phyloP scores from a whole-genome alignment of 1,139 yeast genomes.

The Magnusiomyces fungicola region DNA sequence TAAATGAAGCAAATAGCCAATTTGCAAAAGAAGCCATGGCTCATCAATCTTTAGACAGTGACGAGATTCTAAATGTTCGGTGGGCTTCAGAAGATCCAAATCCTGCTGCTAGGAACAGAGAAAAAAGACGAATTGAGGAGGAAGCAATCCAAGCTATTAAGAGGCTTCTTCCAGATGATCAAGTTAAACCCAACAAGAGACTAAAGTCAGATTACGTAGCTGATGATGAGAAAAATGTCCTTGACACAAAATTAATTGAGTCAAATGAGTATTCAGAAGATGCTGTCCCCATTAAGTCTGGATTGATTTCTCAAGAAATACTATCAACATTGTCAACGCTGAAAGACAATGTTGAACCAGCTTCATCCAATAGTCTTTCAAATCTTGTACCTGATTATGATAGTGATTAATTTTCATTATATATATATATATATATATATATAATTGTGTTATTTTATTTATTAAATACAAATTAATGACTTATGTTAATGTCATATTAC shows the following conservation, averaged over 20 bases:
- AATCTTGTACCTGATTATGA: conserved; percentile 3
- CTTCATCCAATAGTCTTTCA: not conserved
- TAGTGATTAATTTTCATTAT: conserved; percentile 1
- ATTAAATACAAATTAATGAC: not conserved
- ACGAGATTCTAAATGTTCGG: conserved; percentile 60
- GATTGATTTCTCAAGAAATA: no score
- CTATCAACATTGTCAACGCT: no score
- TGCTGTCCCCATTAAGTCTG: no score
- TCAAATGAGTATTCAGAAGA: no score
- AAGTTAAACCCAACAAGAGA: conserved; percentile 20
- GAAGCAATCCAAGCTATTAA: conserved; percentile 37
- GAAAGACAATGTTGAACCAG: no score
- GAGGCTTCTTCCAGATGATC: conserved; percentile 28
- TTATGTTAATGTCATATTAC: not conserved
- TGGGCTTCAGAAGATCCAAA: conserved; percentile 93
- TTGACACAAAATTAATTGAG: no score
- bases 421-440: not conserved
- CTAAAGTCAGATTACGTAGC: conserved; percentile 8
- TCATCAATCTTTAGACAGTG: conserved; percentile 61
- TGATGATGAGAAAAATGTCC: conserved; percentile 17
- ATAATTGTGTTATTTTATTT: not conserved
- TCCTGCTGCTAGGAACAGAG: conserved; percentile 54
- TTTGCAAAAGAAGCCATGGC: conserved; percentile 94
- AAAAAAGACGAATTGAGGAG: conserved; percentile 34
- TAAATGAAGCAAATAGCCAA: conserved; percentile 68